Evolutionary conservation across 225 moss, liverwort and hornwort genomes (phyloP), one percentile per base, ranked within the genome.

Genomic region (Takakia lepidozioides): DNA sequence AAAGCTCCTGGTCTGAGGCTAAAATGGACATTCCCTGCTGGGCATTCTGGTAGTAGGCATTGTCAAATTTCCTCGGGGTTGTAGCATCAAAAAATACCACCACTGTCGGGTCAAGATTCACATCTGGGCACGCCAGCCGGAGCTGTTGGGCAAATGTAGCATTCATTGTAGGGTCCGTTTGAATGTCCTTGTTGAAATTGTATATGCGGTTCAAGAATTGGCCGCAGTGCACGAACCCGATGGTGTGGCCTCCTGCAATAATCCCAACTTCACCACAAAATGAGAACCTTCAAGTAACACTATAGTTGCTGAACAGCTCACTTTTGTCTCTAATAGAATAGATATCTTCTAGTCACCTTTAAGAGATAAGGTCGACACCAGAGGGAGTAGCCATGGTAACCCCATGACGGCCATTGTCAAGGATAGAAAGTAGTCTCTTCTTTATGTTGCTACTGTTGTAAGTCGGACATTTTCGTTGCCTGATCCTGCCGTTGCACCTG

Each of bases 171-270:
- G 70, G 66, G 55, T 76, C 76, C 10, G 52, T 58, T 5, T 38
- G 15, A 0, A 27, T 4, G 4, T 63, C 64, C 22, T 43, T 10
- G 35, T 55, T 55, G 56, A 74, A 74, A 13, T 50, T 54, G 59
- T 67, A 76, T 21, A 76, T 44, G 17, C 76, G 76, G 22, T 56
- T 19, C 15, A 25, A 38, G 46, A 76, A 71, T 29, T 62, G 43
- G 2, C 51, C 62, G 50, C 71, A 71, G 11, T 63, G 63, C 3
- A 62, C 76, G 39, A 49, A 51, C 3, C 76, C 76, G 14, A 76
- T 6, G 5, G 76, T 76, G 32, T 76, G 76, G 22, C 58, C 71
- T 23, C 76, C 76, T 62, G 52, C 25, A 39, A 10, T n/a, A n/a
- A n/a, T n/a, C n/a, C n/a, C n/a, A n/a, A n/a, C n/a, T n/a, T n/a